Percentiles rank a stretch among this genome's conserved stretches.
Evolutionary conservation across 352 stramenopile species (phyloP).

Genomic region (Phytophthora ohioensis): DNA sequence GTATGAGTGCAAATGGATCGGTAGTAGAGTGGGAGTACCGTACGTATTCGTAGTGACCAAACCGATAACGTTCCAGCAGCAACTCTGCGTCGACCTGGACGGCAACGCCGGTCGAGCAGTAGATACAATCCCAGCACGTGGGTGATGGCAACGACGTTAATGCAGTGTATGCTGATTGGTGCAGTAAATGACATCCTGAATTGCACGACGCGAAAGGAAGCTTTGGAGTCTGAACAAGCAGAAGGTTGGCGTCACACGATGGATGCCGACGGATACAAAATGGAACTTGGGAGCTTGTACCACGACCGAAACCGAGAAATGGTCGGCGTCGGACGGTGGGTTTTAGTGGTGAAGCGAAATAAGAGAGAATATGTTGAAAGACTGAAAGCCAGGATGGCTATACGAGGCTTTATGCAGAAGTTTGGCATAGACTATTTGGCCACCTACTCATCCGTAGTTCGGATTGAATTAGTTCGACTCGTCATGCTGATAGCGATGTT

Average conservation of each 20-base stretch:
- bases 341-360: conserved; percentile 11
- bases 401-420: conserved; percentile 14
- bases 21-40: too few relatives aligned
- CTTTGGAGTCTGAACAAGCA: conserved; percentile 14
- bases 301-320: neutral
- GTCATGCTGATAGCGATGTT: conserved; percentile 1
- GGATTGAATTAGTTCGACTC: conserved; percentile 3
- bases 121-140: conserved; percentile 4
- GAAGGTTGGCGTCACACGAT: conserved; percentile 2
- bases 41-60: too few relatives aligned
- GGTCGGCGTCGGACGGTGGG: neutral
- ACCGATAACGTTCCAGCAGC: neutral
- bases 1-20: too few relatives aligned
- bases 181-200: conserved; percentile 13
- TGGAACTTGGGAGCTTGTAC: conserved; percentile 7
- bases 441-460: conserved; percentile 18
- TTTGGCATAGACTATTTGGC: conserved; percentile 8
- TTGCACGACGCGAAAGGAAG: neutral
- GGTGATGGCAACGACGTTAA: conserved; percentile 9
- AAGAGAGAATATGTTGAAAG: conserved; percentile 7
- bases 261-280: conserved; percentile 8
- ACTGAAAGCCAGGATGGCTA: conserved; percentile 12
- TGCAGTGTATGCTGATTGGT: conserved; percentile 21
- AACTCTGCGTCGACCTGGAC: neutral
- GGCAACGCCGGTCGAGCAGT: conserved; percentile 1